A percentile compares a stretch with the other conserved stretches of the same genome.
Conservation (phyloP, 139 green algal species). For the Chlamydomonas sp. region DNA sequence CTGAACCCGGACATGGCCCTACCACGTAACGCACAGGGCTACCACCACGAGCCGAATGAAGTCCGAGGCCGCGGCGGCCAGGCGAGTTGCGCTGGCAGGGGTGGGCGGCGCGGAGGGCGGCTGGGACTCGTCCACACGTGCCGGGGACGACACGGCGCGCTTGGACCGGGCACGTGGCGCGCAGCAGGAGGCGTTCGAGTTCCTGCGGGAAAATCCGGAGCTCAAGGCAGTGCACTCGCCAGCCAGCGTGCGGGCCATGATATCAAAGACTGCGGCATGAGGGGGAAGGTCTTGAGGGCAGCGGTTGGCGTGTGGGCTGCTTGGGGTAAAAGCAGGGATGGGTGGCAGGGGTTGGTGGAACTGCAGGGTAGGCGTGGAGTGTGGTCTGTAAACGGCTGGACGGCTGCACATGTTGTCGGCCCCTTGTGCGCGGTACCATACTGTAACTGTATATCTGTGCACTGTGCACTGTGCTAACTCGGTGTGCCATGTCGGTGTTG, state of each 20-base stretch:
- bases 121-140: slow-evolving; percentile 37
- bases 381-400: no score
- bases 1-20: background rate
- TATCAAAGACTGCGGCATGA: slow-evolving; percentile 6
- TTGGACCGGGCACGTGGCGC: slow-evolving; percentile 15
- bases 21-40: background rate
- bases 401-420: no score
- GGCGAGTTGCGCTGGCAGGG: background rate
- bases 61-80: slow-evolving; percentile 18
- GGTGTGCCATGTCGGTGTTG: no score
- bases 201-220: slow-evolving; percentile 46
- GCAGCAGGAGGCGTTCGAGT: slow-evolving; percentile 17
- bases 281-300: no score
- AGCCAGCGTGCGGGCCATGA: slow-evolving; percentile 31
- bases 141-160: slow-evolving; percentile 12
- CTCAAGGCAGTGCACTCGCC: slow-evolving; percentile 23
- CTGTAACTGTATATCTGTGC: no score
- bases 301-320: no score
- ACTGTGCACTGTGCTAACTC: no score
- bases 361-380: no score
- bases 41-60: slow-evolving; percentile 1
- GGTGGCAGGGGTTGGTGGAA: no score
- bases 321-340: no score
- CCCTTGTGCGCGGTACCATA: no score
- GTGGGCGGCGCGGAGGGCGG: background rate